Conservation (phyloP, 352 stramenopile genomes). For the Albugo laibachii region DNA sequence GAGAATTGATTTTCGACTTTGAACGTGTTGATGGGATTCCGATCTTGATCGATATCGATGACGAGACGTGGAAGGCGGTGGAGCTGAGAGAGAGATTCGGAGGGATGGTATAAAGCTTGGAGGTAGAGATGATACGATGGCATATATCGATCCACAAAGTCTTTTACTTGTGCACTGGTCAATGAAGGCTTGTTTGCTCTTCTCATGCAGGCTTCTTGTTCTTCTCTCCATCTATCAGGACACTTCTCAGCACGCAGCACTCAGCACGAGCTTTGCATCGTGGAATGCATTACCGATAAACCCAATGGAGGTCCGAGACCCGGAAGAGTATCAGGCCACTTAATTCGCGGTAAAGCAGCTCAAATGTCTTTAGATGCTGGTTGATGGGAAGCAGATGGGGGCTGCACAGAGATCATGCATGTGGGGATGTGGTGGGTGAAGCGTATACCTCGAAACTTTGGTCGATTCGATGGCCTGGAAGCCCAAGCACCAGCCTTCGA, state of each 20-base stretch:
- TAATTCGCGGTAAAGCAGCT: constrained; percentile 41
- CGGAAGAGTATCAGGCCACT: constrained; percentile 56
- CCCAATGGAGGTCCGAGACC: constrained; percentile 44
- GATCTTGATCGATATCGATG: constrained; percentile 26
- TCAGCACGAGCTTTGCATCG: neutral
- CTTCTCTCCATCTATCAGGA: constrained; percentile 42
- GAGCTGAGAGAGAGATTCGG: constrained; percentile 10
- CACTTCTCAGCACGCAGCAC: neutral
- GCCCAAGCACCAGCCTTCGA: constrained; percentile 75
- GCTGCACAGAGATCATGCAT: neutral
- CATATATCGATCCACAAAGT: constrained; percentile 81
- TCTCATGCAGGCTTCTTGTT: constrained; percentile 51
- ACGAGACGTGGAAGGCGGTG: constrained; percentile 23
- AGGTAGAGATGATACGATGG: constrained; percentile 61
- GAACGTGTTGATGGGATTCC: constrained; percentile 12
- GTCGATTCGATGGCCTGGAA: constrained; percentile 33
- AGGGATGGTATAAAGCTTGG: constrained; percentile 25
- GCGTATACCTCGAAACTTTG: constrained; percentile 5
- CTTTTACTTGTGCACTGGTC: constrained; percentile 34
- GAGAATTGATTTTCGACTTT: neutral
- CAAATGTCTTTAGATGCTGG: constrained; percentile 29
- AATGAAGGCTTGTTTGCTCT: constrained; percentile 35
- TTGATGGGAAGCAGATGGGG: constrained; percentile 46
- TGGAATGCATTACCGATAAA: constrained; percentile 43
- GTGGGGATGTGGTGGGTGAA: neutral